Evolutionary conservation across 371 early-diverging fungal genomes (phyloP).

Genomic region (Mucor plumbeus): DNA sequence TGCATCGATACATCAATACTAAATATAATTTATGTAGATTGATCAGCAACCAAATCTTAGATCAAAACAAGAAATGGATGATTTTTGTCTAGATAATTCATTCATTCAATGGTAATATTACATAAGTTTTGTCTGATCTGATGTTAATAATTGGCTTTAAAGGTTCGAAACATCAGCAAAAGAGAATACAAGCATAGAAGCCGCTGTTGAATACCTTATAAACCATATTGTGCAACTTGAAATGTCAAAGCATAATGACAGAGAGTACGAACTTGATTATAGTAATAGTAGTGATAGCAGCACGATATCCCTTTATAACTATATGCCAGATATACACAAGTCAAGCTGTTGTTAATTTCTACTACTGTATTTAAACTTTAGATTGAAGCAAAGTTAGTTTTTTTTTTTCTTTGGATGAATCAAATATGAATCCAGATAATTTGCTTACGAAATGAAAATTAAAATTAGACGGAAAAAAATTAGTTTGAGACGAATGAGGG

Average conservation of each 20-base stretch:
- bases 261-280: slow-evolving; percentile 2
- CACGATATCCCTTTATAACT: not conserved
- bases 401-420: no score
- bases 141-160: not conserved
- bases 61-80: not conserved
- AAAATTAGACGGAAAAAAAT: no score
- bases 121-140: not conserved
- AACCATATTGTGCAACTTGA: slow-evolving; percentile 17
- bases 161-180: slow-evolving; percentile 63
- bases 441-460: no score
- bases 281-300: not conserved
- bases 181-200: slow-evolving; percentile 54
- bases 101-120: not conserved
- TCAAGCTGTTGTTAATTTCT: not conserved
- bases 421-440: no score
- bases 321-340: not conserved
- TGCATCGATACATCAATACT: not conserved
- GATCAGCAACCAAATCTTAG: not conserved
- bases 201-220: slow-evolving; percentile 47
- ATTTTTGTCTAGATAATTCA: not conserved
- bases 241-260: slow-evolving; percentile 9
- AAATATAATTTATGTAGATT: not conserved
- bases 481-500: no score
- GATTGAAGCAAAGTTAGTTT: no score
- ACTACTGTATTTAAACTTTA: no score